phyloP scores from a whole-genome alignment of 257 asterid genomes.

The Nicotiana benthamiana region DNA sequence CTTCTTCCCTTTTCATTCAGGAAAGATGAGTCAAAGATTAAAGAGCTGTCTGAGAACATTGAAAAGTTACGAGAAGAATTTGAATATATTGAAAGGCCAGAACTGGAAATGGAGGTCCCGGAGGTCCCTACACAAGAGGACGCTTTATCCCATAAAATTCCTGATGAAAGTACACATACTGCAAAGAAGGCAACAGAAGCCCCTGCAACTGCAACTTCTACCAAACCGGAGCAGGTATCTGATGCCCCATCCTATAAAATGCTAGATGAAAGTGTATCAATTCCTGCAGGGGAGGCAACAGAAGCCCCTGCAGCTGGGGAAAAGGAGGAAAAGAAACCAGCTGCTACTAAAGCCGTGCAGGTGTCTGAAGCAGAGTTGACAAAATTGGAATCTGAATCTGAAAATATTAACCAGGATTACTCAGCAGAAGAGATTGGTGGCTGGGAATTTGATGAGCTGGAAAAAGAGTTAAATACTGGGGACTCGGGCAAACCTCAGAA shows the following conservation, averaged over 20 bases:
- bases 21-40: constrained; percentile 58
- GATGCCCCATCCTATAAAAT: constrained; percentile 20
- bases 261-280: constrained; percentile 27
- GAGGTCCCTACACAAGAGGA: constrained; percentile 25
- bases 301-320: constrained; percentile 24
- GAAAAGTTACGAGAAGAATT: constrained; percentile 68
- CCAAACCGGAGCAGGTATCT: constrained; percentile 34
- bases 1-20: constrained; percentile 32
- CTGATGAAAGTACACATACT: constrained; percentile 35
- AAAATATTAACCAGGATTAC: constrained; percentile 58
- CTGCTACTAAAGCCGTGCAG: constrained; percentile 30
- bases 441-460: constrained; percentile 98
- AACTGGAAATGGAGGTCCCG: constrained; percentile 72
- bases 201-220: constrained; percentile 22
- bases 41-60: constrained; percentile 63
- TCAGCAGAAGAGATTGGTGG: constrained; percentile 74
- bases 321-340: constrained; percentile 21
- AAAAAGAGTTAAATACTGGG: constrained; percentile 58
- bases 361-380: constrained; percentile 64
- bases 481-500: constrained; percentile 21
- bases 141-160: constrained; percentile 11
- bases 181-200: constrained; percentile 23
- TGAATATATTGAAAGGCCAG: constrained; percentile 85
- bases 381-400: constrained; percentile 80
- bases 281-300: constrained; percentile 24